Conservation (phyloP, 2,329 filamentous ascomycete genomes). For the Domatiomyces globalis region DNA sequence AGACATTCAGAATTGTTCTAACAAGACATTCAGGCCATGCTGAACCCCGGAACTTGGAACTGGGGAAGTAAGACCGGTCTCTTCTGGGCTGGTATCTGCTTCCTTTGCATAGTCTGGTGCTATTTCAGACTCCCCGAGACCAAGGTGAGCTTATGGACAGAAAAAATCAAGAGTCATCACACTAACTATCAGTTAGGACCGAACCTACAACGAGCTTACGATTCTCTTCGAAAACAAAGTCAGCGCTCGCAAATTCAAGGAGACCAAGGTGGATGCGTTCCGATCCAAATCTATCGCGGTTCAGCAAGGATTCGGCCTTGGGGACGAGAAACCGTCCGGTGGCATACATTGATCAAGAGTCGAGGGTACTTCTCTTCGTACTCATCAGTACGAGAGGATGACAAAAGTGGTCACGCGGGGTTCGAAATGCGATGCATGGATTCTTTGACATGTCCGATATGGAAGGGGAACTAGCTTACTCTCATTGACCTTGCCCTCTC, state of each 20-base stretch:
- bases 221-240: conserved; percentile 29
- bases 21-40: conserved; percentile 19
- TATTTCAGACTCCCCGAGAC: conserved; percentile 33
- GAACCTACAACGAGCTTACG: conserved; percentile 30
- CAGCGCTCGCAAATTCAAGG: conserved; percentile 26
- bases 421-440: no score
- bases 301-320: background rate
- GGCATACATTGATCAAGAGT: background rate
- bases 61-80: conserved; percentile 26
- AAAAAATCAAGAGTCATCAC: background rate
- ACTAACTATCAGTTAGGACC: conserved; percentile 17
- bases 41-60: conserved; percentile 24
- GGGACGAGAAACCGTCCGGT: no score
- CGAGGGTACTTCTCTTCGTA: no score
- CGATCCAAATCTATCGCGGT: conserved; percentile 8
- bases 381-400: no score
- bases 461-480: no score
- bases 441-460: no score
- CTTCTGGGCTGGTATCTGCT: conserved; percentile 29
- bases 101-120: conserved; percentile 27
- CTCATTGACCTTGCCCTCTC: no score
- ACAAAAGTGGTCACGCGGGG: no score
- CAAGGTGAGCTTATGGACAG: conserved; percentile 5
- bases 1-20: conserved; percentile 20
- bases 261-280: conserved; percentile 23